These are phyloP conservation scores for Circinella umbellata DNA, from an alignment of 371 early-diverging fungal species.

Conservation along the genomic window DNA sequence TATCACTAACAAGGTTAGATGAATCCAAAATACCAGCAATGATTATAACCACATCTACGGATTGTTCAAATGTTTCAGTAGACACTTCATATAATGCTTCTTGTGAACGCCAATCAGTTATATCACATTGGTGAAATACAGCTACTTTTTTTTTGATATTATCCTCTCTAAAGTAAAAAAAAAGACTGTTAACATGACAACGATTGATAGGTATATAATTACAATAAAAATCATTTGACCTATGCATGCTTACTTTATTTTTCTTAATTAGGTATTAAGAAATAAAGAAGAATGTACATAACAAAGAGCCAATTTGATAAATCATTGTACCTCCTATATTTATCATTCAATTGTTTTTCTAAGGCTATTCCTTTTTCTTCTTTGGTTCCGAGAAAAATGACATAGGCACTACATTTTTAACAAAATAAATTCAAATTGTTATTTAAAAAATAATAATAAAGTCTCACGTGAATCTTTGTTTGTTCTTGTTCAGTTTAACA, in stretches of 20 bases:
- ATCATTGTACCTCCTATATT: slow-evolving; percentile 5
- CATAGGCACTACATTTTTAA: slow-evolving; percentile 29
- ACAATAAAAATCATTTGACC: too few species aligned
- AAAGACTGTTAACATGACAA: too few species aligned
- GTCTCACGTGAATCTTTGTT: neutral
- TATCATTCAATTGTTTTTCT: slow-evolving; percentile 13
- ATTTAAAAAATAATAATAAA: neutral
- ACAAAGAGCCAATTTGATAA: too few species aligned
- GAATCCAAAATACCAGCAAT: slow-evolving; percentile 69
- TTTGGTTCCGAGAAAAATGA: slow-evolving; percentile 37
- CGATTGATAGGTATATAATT: too few species aligned
- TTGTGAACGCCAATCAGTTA: slow-evolving; percentile 57
- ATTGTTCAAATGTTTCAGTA: slow-evolving; percentile 42
- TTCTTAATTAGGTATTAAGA: too few species aligned
- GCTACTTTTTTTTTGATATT: slow-evolving; percentile 18
- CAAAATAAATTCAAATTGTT: neutral
- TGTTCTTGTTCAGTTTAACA: neutral
- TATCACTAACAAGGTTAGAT: slow-evolving; percentile 38
- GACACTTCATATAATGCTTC: slow-evolving; percentile 46
- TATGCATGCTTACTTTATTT: too few species aligned
- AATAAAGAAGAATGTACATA: neutral
- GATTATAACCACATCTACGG: slow-evolving; percentile 65
- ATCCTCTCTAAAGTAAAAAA: neutral
- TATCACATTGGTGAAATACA: slow-evolving; percentile 55
- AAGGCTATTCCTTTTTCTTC: slow-evolving; percentile 28